A percentile compares a stretch with the other conserved stretches of the same genome.
phyloP scores from a whole-genome alignment of 495 filamentous ascomycete genomes.

The Penicillium atrosanguineum region DNA sequence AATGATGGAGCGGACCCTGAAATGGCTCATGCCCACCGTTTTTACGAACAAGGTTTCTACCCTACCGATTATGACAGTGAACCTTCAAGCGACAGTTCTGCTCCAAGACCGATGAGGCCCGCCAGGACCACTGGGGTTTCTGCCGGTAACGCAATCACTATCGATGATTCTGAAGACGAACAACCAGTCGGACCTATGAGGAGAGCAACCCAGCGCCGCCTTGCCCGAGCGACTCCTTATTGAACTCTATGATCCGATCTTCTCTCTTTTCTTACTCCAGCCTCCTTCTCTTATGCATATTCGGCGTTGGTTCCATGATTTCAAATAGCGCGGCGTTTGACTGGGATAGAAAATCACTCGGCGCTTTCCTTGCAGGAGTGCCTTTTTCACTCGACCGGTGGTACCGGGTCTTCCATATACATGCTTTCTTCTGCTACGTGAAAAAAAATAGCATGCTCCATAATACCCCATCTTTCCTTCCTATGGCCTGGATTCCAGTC shows the following conservation, averaged over 20 bases:
- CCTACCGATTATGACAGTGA: conserved; percentile 8
- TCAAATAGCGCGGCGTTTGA: conserved; percentile 19
- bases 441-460: neutral
- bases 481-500: neutral
- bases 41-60: neutral
- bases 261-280: too few species aligned
- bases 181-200: conserved; percentile 26
- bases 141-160: conserved; percentile 17
- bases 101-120: conserved; percentile 5
- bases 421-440: neutral
- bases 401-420: neutral
- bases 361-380: neutral
- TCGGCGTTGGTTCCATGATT: conserved; percentile 4
- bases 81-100: conserved; percentile 5
- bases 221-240: conserved; percentile 24
- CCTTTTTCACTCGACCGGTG: neutral
- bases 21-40: neutral
- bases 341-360: conserved; percentile 12
- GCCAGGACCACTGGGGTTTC: conserved; percentile 2
- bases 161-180: conserved; percentile 30
- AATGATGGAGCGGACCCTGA: neutral
- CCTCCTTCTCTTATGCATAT: neutral
- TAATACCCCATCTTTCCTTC: conserved; percentile 1
- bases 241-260: conserved; percentile 3
- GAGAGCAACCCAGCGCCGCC: conserved; percentile 20